These are phyloP conservation scores for Apiospora pterosperma DNA, from an alignment of 2,329 filamentous ascomycete genomes.

Conservation along the genomic window DNA sequence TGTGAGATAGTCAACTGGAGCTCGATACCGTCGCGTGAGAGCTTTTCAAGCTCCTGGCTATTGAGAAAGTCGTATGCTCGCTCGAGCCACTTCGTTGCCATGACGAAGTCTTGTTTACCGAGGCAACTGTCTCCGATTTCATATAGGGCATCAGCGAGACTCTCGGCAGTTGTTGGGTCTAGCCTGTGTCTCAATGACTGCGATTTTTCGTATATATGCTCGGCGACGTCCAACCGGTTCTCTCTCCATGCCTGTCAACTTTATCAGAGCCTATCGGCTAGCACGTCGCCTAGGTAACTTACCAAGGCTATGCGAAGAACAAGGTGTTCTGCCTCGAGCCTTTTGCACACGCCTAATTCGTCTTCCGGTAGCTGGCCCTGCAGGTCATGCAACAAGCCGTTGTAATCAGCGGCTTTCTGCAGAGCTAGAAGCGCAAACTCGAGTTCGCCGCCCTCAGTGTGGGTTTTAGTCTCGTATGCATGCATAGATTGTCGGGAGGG, in stretches of 20 bases:
- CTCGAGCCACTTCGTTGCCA: slow-evolving; percentile 70
- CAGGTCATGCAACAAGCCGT: slow-evolving; percentile 34
- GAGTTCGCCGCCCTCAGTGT: slow-evolving; percentile 47
- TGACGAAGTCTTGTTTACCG: slow-evolving; percentile 45
- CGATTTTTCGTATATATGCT: slow-evolving; percentile 69
- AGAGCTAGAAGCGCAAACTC: slow-evolving; percentile 59
- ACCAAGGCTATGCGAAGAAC: slow-evolving; percentile 66
- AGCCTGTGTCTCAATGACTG: slow-evolving; percentile 34
- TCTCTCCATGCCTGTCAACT: slow-evolving; percentile 67
- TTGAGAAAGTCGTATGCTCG: slow-evolving; percentile 61
- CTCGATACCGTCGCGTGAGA: slow-evolving; percentile 59
- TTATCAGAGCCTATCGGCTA: slow-evolving; percentile 9
- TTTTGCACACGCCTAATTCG: slow-evolving; percentile 26
- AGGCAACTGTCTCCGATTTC: slow-evolving; percentile 63
- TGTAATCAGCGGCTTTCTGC: slow-evolving; percentile 60
- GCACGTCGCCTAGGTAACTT: slow-evolving; percentile 22
- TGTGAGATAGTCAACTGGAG: slow-evolving; percentile 66
- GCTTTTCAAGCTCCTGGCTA: slow-evolving; percentile 47
- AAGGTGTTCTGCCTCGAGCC: slow-evolving; percentile 59
- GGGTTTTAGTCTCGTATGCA: slow-evolving; percentile 12
- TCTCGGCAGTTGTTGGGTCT: slow-evolving; percentile 52
- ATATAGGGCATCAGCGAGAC: slow-evolving; percentile 64
- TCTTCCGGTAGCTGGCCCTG: slow-evolving; percentile 23
- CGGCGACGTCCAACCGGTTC: slow-evolving; percentile 68
- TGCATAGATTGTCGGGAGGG: slow-evolving; percentile 12